Base-by-base conservation (phyloP, 1,284 basidiomycete species). In the Porphyrellus sp. region DNA sequence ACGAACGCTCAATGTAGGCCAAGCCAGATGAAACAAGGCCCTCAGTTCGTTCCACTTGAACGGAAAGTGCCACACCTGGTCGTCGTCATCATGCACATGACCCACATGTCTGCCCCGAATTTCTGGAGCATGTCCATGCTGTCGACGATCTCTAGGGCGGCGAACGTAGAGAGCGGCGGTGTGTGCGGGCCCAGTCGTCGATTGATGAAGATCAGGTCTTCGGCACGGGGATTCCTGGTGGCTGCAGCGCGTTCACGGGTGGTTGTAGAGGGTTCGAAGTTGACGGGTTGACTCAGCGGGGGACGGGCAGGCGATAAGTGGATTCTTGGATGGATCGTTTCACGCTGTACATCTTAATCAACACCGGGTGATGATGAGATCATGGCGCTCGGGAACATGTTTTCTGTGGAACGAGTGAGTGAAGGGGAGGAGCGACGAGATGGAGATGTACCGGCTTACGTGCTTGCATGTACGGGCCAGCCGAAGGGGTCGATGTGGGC, bases 281-380 rank as follows among this genome's bases (percentile, higher is more conserved):
- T 91, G 57, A n/a, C n/a, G n/a, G n/a, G n/a, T n/a, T 21, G 8
- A 3, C 27, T 0, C 30, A 38, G 94, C 82, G 49, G 96, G 76
- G 65, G 95, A 13, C n/a, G 18, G n/a, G 34, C 8, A 35, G 11
- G 34, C 8, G 20, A 35, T 74, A 93, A 81, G 84, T 74, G 2
- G 93, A 84, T 64, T 98, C 91, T 73, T 97, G 92, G 16, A 98
- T 73, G 70, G 98, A 96, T 41, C 82, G 82, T 69, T 92, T 92
- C 55, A 98, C 92, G 69, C 98, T 99, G 81, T 94, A 89, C 93
- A 98, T 97, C 5, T 93, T 98, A 65, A 99, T 85, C 49, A 99
- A 82, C 8, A 93, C 86, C 0, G 95, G 94, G 93, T 1, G 92
- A 94, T 0, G 35, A 46, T 3, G 94, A 96, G 33, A 99, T 93